Base-by-base conservation (phyloP, 2,329 filamentous ascomycete species). In the Dactylonectria macrodidyma region DNA sequence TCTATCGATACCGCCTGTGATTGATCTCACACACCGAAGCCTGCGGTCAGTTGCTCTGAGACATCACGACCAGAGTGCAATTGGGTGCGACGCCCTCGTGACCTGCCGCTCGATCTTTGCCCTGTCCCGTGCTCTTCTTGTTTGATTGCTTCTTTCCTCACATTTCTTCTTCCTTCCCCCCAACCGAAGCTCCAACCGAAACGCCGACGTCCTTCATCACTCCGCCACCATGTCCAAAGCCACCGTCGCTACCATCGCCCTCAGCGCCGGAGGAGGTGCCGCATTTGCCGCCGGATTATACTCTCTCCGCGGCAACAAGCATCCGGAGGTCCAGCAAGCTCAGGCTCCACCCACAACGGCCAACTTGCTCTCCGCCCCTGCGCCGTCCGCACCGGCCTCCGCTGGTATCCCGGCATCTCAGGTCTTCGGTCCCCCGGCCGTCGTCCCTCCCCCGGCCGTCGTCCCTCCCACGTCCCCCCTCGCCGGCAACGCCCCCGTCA, bases 241-340 rank as follows among this genome's bases (percentile, higher is more conserved):
- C 26, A 94, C 92, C 38, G 72, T 95, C 74, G 92, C 92, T 72
- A 86, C 93, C 68, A 91, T 95, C 76, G 93, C 93, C 75, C 88
- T 93, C 77, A 90, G 93, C 80, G 93, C 93, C 73, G 91, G 91
- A 80, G 91, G 92, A 60, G 93, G 93, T 68, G 93, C 93, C 65
- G 92, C 92, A 66, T 82, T 93, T 66, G 95, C 93, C 65, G 87
- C 93, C 34, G 85, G 91, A 68, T 88, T 93, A 82, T 91, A 88
- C 78, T 88, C 89, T 1, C 81, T 90, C 67, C 86, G 88, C 73
- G 83, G 84, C 65, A 82, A 86, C 65, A 84, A 84, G 72, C 83
- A 85, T 57, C 79, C 78, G 66, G 80, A 84, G 56, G 76, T 77
- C n/a, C 78, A 79, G 38, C 67, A 72, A 33, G 76, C 82, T 44